Evolutionary conservation across 768 basidiomycete species (phyloP), one percentile per base, ranked within the genome.

Genomic region (Termitomyces heimii): DNA sequence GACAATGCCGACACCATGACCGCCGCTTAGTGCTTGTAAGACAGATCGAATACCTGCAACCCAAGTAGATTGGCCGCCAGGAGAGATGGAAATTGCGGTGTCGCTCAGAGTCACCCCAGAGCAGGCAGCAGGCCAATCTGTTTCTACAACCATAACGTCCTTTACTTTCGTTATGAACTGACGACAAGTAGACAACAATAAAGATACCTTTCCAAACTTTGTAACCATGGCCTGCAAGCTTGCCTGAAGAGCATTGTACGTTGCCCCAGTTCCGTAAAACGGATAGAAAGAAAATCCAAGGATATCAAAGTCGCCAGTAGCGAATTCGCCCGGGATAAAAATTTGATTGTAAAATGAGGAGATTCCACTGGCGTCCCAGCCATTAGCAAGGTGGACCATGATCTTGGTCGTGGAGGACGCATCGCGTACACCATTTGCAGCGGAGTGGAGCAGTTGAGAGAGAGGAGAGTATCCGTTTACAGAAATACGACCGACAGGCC

Each of bases 211-310:
- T 43, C 68, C 71, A 54, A 73, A 79, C 47, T 72, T 75, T 52
- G 75, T 78, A 6, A 79, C 77, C 53, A 82, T 70, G 35, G 73
- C 75, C 43, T 76, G 78, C 63, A 86, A 71, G 51, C 79, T 82
- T 13, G 77, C 75, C 57, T 79, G 65, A 35, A 86, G 74, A 5
- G 73, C 75, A 43, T 67, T 59, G n/a, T 77, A 68, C 7, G 82
- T 85, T n/a, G 85, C 84, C 20, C 75, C 73, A 5, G 80, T 75
- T 43, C 76, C 80, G 61, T 84, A 84, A 71, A 83, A 85, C 1
- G 84, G 84, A 61, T 85, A 86, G 71, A 84, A 84, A 12, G 83
- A 84, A 66, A 86, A 82, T 22, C 82, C 83, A 64, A 85, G 73
- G 55, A 82, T 71, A 62, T 85, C 85, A 46, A 84, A 70, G 57